These are phyloP conservation scores for Trichoderma parareesei DNA, from an alignment of 495 filamentous ascomycete species.

Conservation along the genomic window DNA sequence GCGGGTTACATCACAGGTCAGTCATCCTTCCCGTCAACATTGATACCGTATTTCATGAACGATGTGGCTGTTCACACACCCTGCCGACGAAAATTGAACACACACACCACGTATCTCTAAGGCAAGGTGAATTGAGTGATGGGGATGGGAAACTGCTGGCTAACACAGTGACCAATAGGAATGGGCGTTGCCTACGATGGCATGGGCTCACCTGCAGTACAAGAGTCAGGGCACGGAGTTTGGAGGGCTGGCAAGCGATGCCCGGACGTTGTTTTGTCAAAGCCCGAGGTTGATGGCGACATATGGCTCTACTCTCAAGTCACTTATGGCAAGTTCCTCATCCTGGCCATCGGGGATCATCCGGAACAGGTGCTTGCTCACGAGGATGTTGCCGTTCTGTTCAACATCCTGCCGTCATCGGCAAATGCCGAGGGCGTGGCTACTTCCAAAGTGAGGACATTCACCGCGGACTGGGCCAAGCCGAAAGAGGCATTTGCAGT, in stretches of 20 bases:
- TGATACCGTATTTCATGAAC: background rate
- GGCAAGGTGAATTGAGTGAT: too few species aligned
- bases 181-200: constrained; percentile 24
- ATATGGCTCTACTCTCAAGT: constrained; percentile 17
- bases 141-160: background rate
- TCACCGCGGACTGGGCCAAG: constrained; percentile 15
- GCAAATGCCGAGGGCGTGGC: background rate
- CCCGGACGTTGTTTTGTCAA: constrained; percentile 17
- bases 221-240: constrained; percentile 18
- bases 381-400: background rate
- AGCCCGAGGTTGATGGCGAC: background rate
- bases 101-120: too few species aligned
- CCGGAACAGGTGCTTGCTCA: background rate
- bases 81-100: background rate
- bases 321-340: constrained; percentile 18
- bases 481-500: constrained; percentile 15
- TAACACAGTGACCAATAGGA: constrained; percentile 13
- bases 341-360: constrained; percentile 15
- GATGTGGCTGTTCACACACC: background rate
- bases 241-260: constrained; percentile 22
- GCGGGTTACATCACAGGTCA: constrained; percentile 25
- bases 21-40: background rate
- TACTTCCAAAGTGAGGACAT: background rate
- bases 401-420: background rate
- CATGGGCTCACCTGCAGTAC: constrained; percentile 18